Base-by-base conservation (phyloP, 768 basidiomycete species). In the Mycena olivaceomarginata region DNA sequence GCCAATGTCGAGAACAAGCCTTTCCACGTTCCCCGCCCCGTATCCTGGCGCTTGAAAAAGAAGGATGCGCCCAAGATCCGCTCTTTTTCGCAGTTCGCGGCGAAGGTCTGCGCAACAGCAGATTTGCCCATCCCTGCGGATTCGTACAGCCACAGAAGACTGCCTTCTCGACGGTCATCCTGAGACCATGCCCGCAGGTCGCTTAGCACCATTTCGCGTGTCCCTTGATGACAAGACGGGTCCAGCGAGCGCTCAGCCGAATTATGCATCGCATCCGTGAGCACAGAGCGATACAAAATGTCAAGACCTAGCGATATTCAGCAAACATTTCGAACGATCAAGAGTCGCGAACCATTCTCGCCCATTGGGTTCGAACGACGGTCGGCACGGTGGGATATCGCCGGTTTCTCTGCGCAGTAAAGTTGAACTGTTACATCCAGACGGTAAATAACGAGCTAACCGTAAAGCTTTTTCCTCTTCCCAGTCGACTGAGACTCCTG, bases 31-130 rank as follows among this genome's bases (percentile, higher is more conserved):
- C 78, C 78, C 4, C 85, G 79, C 41, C 78, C 80, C 10, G 81
- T 51, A 63, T 80, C 80, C 20, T 77, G 78, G 18, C 84, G 80
- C 2, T 82, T 84, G 79, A 87, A 86, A 68, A 86, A 86, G 80
- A 87, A 86, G 43, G 82, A 82, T 0, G 81, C 85, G 20, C 81
- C 84, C 11, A 86, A 79, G 6, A 11, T 64, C 40, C 68, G 72
- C 43, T 11, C 39, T 45, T 62, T 72, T 67, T 43, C 76, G 63
- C 82, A 78, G 12, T 22, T 20, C 51, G 74, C 70, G 4, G 80
- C 79, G 2, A 82, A n/a, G 2, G 78, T 76, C 41, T 80, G 81
- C 1, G 75, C 77, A 31, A 82, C 70, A 13, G 81, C 79, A n/a
- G 81, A 79, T 69, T 82, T 83, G 0, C 82, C 81, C 2, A 72